Base-by-base conservation (phyloP, 495 filamentous ascomycete genomes). In the Niebla homalea region DNA sequence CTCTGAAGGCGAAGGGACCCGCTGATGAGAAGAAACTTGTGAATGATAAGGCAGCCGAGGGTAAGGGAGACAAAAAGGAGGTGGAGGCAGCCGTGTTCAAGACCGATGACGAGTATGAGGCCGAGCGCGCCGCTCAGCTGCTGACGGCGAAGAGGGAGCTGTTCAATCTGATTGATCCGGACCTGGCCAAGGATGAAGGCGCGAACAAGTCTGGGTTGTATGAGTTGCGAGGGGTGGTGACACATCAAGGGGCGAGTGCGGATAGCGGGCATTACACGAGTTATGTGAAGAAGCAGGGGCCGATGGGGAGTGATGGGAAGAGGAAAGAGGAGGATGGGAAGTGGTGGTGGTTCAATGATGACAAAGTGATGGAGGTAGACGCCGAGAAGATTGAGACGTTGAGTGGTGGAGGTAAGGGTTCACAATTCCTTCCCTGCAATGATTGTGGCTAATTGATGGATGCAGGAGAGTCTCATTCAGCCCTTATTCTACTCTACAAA, bases 331-430 rank as follows among this genome's bases (percentile, higher is more conserved):
- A 89, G 49, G 89, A 94, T 55, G 88, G 81, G 49, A 95, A 90
- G 56, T 98, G 92, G 92, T 98, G 92, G 88, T 97, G 92, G 89
- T 98, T 98, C 74, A 95, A 98, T 62, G 92, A 98, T 59, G 93
- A 98, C 60, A 94, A 90, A 65, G 93, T 98, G 11, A 78, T 84
- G 36, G 93, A 97, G 67, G 92, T 98, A 23, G 82, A 89, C 3
- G 67, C 77, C 8, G 88, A 95, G 57, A 94, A 92, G 70, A 93
- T 98, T 56, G 83, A 90, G 60, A 80, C 83, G 5, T 74, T 98
- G 53, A 75, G 87, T 46, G 92, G 92, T 53, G 92, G 92, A 61
- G 92, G 92, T 80, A 67, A 66, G 79, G 68, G 35, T 48, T 44
- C 15, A 23, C 15, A 35, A 37, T 21, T 37, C 22, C 19, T 12